Evolutionary conservation across 192 early-diverging fungal species (phyloP).

Genomic region (Coemansia sp.): DNA sequence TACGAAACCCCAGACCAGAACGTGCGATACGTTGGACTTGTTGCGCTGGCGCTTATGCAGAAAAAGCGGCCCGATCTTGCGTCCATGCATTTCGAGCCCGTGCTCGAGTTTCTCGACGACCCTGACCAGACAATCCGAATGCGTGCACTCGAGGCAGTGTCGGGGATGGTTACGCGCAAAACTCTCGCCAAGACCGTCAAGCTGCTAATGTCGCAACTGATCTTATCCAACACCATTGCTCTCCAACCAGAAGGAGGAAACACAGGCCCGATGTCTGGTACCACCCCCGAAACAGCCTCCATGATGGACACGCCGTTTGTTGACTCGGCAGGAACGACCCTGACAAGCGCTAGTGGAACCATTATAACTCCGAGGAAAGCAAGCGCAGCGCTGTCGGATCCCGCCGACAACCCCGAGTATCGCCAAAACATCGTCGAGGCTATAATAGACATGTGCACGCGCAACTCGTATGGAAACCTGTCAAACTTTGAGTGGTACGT

Average conservation of each 20-base stretch:
- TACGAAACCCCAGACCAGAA: conserved; percentile 91
- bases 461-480: conserved; percentile 80
- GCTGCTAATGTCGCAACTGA: conserved; percentile 75
- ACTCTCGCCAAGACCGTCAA: conserved; percentile 83
- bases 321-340: conserved; percentile 27
- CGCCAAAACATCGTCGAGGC: conserved; percentile 77
- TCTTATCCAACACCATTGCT: conserved; percentile 54
- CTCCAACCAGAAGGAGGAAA: conserved; percentile 16
- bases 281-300: background rate
- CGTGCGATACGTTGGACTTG: conserved; percentile 80
- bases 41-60: conserved; percentile 81
- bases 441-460: conserved; percentile 79
- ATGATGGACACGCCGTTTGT: conserved; percentile 5
- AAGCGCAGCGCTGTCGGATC: conserved; percentile 10
- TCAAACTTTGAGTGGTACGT: conserved; percentile 97
- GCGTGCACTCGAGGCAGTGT: conserved; percentile 82
- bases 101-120: conserved; percentile 89
- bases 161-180: conserved; percentile 76
- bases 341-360: conserved; percentile 33
- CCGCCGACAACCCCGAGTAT: conserved; percentile 62
- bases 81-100: conserved; percentile 74
- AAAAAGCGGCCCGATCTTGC: conserved; percentile 82
- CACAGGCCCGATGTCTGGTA: background rate
- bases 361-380: conserved; percentile 13
- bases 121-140: conserved; percentile 88